Conservation (phyloP, 2,329 filamentous ascomycete species). For the Botryotinia narcissicola region DNA sequence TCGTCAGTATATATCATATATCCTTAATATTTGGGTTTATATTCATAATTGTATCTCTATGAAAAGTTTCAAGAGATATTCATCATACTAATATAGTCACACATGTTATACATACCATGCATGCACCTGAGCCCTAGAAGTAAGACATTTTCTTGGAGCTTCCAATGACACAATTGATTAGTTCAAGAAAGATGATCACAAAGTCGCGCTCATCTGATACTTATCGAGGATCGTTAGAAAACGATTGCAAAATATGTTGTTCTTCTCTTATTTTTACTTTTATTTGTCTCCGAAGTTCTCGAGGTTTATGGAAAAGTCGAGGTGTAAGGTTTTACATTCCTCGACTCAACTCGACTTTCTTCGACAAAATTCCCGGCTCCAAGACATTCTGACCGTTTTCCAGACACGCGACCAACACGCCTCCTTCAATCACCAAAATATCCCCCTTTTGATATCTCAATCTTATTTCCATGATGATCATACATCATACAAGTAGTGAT, state of each 20-base stretch:
- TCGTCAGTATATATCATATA: not conserved
- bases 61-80: constrained; percentile 8
- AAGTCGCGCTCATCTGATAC: constrained; percentile 12
- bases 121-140: constrained; percentile 3
- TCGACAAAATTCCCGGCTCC: not conserved
- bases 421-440: not conserved
- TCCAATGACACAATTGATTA: not conserved
- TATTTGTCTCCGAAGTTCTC: not conserved
- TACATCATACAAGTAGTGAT: not conserved
- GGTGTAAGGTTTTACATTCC: not conserved
- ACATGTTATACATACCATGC: not conserved
- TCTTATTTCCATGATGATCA: not conserved
- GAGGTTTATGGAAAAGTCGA: not conserved
- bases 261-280: not conserved
- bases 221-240: not conserved
- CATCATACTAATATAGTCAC: not conserved
- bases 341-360: not conserved
- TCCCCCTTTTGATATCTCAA: not conserved
- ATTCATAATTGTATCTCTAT: not conserved
- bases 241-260: not conserved
- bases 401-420: constrained; percentile 7
- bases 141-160: constrained; percentile 10
- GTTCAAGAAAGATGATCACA: not conserved
- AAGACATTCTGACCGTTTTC: constrained; percentile 2
- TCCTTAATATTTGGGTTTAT: not conserved